Conservation (phyloP, 345 rosid species). For the Adansonia digitata region DNA sequence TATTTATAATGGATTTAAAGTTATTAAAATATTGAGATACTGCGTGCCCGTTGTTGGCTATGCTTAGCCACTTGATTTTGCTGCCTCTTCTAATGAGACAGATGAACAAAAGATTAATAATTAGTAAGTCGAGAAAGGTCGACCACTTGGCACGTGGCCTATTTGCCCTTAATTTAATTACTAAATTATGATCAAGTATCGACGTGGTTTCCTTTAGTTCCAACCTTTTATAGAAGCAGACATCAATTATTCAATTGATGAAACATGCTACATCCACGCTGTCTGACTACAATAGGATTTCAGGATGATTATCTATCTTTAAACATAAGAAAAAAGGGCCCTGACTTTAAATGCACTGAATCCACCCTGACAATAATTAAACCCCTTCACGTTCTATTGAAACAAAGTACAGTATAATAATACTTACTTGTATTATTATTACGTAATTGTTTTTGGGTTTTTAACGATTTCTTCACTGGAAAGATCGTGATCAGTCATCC, state of each 20-base stretch:
- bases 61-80: background rate
- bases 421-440: background rate
- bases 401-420: no score
- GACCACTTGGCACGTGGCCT: slow-evolving; percentile 25
- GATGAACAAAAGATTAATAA: slow-evolving; percentile 1
- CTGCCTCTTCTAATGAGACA: slow-evolving; percentile 39
- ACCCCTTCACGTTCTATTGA: background rate
- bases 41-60: background rate
- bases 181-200: background rate
- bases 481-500: background rate
- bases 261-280: background rate
- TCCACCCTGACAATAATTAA: background rate
- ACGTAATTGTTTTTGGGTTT: background rate
- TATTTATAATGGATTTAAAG: background rate
- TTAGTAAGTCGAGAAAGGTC: slow-evolving; percentile 11
- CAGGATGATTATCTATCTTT: background rate
- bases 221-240: background rate
- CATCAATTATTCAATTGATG: slow-evolving; percentile 4
- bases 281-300: slow-evolving; percentile 3
- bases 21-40: background rate
- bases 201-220: slow-evolving; percentile 1
- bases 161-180: slow-evolving; percentile 5
- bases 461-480: background rate
- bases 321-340: background rate
- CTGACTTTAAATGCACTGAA: background rate